Percentiles rank a stretch among this genome's conserved stretches.
These are phyloP conservation scores for Lodderomyces pseudojiufengensis DNA, from an alignment of 1,139 yeast genomes.

Conservation along the genomic window DNA sequence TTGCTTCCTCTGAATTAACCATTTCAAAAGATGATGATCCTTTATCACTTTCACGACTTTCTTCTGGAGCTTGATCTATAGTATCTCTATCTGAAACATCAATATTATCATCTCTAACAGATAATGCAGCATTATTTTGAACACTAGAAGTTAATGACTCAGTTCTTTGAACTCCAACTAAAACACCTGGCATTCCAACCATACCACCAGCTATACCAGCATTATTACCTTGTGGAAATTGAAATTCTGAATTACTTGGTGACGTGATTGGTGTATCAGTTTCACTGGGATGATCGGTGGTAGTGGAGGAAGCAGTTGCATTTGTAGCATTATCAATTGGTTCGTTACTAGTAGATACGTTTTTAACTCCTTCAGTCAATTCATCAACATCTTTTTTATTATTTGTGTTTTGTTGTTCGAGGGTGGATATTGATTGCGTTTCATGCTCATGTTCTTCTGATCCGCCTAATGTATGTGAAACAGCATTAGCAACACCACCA, in stretches of 20 bases:
- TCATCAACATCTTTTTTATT: constrained; percentile 8
- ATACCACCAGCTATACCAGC: constrained; percentile 39
- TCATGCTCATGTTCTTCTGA: constrained; percentile 4
- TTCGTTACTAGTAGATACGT: constrained; percentile 16
- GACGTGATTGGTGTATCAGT: constrained; percentile 56
- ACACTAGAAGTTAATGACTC: constrained; percentile 87
- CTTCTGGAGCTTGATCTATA: constrained; percentile 24
- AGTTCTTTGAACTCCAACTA: constrained; percentile 52
- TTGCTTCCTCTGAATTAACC: constrained; percentile 48
- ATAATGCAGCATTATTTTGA: constrained; percentile 85
- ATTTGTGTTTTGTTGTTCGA: constrained; percentile 1
- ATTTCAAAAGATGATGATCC: constrained; percentile 49
- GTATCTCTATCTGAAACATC: constrained; percentile 60
- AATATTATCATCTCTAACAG: constrained; percentile 72
- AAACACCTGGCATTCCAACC: constrained; percentile 48
- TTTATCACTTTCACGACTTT: constrained; percentile 33
- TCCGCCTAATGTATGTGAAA: constrained; percentile 7
- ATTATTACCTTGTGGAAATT: constrained; percentile 44
- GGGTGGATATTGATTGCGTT: not conserved
- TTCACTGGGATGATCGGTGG: constrained; percentile 31
- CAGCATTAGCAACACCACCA: constrained; percentile 20
- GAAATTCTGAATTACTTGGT: constrained; percentile 52
- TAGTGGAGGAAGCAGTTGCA: constrained; percentile 34
- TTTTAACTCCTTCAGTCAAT: constrained; percentile 21
- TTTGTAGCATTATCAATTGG: constrained; percentile 21